Base-by-base conservation (phyloP, 2,329 filamentous ascomycete species). In the Cladophialophora bantiana region DNA sequence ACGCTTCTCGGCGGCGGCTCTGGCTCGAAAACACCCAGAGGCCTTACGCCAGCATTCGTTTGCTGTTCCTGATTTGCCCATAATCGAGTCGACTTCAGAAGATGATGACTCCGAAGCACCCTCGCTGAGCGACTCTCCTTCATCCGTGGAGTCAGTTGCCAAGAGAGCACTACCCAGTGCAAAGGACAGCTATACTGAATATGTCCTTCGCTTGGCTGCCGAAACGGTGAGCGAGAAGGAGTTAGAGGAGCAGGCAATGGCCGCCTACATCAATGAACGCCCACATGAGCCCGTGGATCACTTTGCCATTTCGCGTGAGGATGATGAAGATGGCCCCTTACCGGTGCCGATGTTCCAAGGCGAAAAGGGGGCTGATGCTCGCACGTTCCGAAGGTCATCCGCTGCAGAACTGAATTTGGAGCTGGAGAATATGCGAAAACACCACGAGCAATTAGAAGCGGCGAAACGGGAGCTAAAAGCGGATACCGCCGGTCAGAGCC, bases 151-250 rank as follows among this genome's bases (percentile, higher is more conserved):
- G 60, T 74, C 78, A 60, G 81, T 81, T 72, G 66, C 53, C 67
- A 75, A 69, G 67, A 70, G 67, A 35, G 73, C 60, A 58, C 69
- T 65, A 20, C 64, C 65, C 42, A 71, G 82, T 72, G 84, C 83
- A 76, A 80, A 86, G 76, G 91, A 92, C 69, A 86, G 87, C 69
- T 90, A 91, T 72, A 88, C 90, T 59, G 88, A 89, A 42, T 94
- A 94, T 77, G 80, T 97, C 63, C 85, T 96, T 66, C 88, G 91
- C 64, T 82, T 96, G 65, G 92, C 93, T 52, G 91, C 91, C 59
- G 90, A 89, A 74, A 90, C 93, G 74, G 64, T 70, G 48, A 91
- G 91, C 7, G 89, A 95, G 76, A 88, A 89, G 74, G 90, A 94
- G 76, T 83, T 97, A 70, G 88, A 90, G 69, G 92, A 96, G 73